Base-by-base conservation (phyloP, 192 early-diverging fungal genomes). In the Backusella tarrabulga region DNA sequence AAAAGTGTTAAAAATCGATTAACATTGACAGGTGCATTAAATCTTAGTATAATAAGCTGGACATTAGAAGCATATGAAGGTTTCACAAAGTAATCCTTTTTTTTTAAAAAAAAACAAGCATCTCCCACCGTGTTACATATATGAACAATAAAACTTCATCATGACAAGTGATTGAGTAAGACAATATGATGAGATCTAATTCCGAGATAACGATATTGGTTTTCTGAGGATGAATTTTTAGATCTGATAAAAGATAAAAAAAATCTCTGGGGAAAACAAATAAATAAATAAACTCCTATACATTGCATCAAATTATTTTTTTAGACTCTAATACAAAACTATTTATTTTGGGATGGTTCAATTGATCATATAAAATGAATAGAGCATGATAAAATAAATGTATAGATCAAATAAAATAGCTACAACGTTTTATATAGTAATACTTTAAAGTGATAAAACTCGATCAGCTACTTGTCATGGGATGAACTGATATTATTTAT, bases 221-320 rank as follows among this genome's bases (percentile, higher is more conserved):
- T 29, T 56, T 63, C 56, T 63, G 56, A 63, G 26, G 56, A 63
- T 12, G 56, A 63, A 63, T 63, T 63, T 63, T 63, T 63, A 63
- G 56, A 63, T 63, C 56, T 63, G 56, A 63, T 63, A 63, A 63
- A 63, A 32, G 6, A 50, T 19, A 50, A 6, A 63, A 63, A 63
- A 17, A 26, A 63, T 63, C 9, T 11, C 21, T 63, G 56, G 56
- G 23, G 56, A 63, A 32, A 63, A 11, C 12, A 63, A 63, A 60
- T 23, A 60, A 56, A 60, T 26, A 60, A 63, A 29, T 29, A 63
- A 63, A 63, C 56, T 63, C 56, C 56, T 63, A 63, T 29, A 8
- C 2, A 8, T 56, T 23, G 26, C 56, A 26, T 60, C 8, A 60
- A 8, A 5, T 29, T 63, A 11, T 29, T 63, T 56, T 21, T 29